phyloP scores from a whole-genome alignment of 1,284 basidiomycete genomes.

The Apiotrichum siamense region DNA sequence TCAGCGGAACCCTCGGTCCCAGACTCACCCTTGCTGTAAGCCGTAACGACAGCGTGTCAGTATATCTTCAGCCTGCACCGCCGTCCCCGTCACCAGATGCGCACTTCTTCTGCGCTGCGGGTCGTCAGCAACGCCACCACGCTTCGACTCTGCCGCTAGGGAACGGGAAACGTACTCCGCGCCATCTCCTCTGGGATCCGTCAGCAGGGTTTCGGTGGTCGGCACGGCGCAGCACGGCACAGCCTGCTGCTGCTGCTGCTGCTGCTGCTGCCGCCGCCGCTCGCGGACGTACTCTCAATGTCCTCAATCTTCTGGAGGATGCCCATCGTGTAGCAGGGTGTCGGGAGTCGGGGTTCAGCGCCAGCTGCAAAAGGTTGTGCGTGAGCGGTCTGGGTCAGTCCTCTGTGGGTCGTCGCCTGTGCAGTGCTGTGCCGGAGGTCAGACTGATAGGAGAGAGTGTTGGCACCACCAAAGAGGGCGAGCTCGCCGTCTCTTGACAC shows the following conservation, averaged over 20 bases:
- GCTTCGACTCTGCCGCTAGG: no score
- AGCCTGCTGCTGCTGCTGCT: no score
- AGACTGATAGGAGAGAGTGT: no score
- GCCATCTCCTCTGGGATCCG: conserved; percentile 83
- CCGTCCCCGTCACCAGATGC: conserved; percentile 37
- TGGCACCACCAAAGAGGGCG: no score
- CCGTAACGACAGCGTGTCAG: conserved; percentile 1
- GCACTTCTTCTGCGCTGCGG: conserved; percentile 82
- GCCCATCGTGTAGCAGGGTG: conserved; percentile 57
- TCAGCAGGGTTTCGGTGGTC: no score
- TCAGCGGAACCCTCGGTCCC: conserved; percentile 5
- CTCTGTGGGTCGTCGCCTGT: no score
- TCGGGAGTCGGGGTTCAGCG: not conserved
- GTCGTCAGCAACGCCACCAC: conserved; percentile 3
- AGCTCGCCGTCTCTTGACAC: no score
- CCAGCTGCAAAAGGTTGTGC: not conserved
- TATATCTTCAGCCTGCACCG: not conserved
- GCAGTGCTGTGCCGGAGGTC: no score
- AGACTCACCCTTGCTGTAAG: conserved; percentile 19
- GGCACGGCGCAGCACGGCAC: no score
- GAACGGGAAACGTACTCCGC: conserved; percentile 59
- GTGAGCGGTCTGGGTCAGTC: not conserved
- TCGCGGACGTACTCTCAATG: conserved; percentile 68
- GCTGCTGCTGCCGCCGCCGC: no score
- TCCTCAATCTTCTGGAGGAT: conserved; percentile 92